Conservation (phyloP, 2,329 filamentous ascomycete genomes). For the Albophoma yamanashiensis region DNA sequence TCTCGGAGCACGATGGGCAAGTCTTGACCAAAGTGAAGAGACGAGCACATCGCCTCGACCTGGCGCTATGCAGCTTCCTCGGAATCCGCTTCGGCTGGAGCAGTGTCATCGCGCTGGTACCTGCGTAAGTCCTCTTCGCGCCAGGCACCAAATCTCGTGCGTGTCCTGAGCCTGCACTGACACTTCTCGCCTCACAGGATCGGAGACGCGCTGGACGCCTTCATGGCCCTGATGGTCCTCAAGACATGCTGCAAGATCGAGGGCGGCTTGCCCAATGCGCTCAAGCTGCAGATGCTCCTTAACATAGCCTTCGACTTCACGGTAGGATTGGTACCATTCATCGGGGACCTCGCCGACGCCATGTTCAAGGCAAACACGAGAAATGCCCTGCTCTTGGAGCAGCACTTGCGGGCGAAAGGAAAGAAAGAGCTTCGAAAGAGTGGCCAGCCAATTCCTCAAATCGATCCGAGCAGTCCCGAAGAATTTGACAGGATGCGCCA, state of each 20-base stretch:
- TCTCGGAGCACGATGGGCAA: slow-evolving; percentile 71
- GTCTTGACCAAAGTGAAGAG: slow-evolving; percentile 80
- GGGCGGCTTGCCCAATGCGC: slow-evolving; percentile 54
- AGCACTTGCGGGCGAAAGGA: slow-evolving; percentile 58
- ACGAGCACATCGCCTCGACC: slow-evolving; percentile 76
- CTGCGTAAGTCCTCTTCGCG: slow-evolving; percentile 49
- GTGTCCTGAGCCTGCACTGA: background rate
- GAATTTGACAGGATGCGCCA: slow-evolving; percentile 33
- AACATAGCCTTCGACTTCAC: slow-evolving; percentile 68
- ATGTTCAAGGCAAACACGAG: slow-evolving; percentile 65
- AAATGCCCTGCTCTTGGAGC: slow-evolving; percentile 61
- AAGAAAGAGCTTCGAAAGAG: slow-evolving; percentile 40
- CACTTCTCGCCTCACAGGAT: slow-evolving; percentile 34
- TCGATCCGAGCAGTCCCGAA: slow-evolving; percentile 42
- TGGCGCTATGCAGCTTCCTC: slow-evolving; percentile 69
- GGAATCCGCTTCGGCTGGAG: slow-evolving; percentile 85
- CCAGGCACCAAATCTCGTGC: background rate
- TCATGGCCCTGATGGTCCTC: slow-evolving; percentile 68
- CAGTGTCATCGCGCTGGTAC: slow-evolving; percentile 73
- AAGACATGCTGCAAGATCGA: slow-evolving; percentile 63
- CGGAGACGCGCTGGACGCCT: slow-evolving; percentile 64
- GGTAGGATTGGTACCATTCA: slow-evolving; percentile 62
- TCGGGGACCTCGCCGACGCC: slow-evolving; percentile 68
- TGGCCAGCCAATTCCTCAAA: slow-evolving; percentile 32
- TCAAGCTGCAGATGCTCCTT: slow-evolving; percentile 64